Conservation (phyloP, 345 rosid genomes). For the Dipteronia dyeriana region DNA sequence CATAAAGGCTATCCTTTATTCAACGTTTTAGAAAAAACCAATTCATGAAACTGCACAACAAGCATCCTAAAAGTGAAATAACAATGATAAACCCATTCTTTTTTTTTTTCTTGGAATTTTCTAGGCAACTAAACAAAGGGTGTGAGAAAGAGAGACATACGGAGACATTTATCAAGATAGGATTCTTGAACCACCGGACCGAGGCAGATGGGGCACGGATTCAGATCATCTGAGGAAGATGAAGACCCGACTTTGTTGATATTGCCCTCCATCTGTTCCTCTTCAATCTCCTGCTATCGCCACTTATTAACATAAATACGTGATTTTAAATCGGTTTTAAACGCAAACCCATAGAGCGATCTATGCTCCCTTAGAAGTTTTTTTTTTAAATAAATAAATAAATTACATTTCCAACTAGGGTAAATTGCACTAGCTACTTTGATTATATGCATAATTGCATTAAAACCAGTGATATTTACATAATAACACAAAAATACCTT, state of each 20-base stretch:
- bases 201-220: constrained; percentile 88
- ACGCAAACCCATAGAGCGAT: no score
- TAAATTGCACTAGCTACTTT: no score
- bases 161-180: constrained; percentile 83
- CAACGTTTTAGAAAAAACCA: background rate
- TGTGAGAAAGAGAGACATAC: constrained; percentile 41
- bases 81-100: background rate
- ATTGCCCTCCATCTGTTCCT: background rate
- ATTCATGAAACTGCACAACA: constrained; percentile 9
- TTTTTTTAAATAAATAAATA: no score
- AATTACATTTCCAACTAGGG: no score
- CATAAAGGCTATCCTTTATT: background rate
- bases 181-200: constrained; percentile 53
- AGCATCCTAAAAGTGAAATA: background rate
- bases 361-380: no score
- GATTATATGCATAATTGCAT: no score
- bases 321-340: background rate
- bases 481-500: no score
- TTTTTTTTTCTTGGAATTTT: background rate
- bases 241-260: background rate
- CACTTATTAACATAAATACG: background rate
- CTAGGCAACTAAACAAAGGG: constrained; percentile 10
- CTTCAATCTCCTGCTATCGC: background rate
- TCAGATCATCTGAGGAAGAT: constrained; percentile 23
- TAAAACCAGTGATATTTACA: no score